Evolutionary conservation across 306 rosid species (phyloP).

Genomic region (Urtica urens): DNA sequence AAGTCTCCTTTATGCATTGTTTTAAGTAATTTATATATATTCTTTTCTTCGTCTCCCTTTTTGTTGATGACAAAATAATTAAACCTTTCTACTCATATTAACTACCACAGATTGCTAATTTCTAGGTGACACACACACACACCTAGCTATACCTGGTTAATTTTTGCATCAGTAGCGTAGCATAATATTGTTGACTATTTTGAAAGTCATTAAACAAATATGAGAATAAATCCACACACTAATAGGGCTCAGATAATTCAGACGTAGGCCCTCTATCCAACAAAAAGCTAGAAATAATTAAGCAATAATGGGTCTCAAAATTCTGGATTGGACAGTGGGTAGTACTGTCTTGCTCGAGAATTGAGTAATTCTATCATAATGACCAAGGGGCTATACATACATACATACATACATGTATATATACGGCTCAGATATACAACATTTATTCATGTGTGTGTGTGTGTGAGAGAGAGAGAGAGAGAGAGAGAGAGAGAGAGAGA

Average conservation of each 20-base stretch:
- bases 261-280: conserved; percentile 16
- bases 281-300: conserved; percentile 15
- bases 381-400: conserved; percentile 1
- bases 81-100: not conserved
- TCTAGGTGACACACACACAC: not conserved
- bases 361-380: conserved; percentile 19
- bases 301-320: conserved; percentile 11
- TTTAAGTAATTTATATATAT: too few relatives aligned
- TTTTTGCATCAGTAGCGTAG: not conserved
- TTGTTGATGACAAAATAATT: not conserved
- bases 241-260: conserved; percentile 6
- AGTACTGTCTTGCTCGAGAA: conserved; percentile 15
- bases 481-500: not conserved
- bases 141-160: not conserved
- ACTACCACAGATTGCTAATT: not conserved
- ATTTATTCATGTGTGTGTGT: too few relatives aligned
- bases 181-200: conserved; percentile 2
- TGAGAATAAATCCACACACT: not conserved
- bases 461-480: not conserved
- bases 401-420: not conserved
- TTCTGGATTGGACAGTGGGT: conserved; percentile 9
- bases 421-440: not conserved
- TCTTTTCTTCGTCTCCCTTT: not conserved
- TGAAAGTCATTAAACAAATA: not conserved
- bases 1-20: not conserved